Evolutionary conservation across 768 basidiomycete species (phyloP), one percentile per base, ranked within the genome.

Genomic region (Pilatotrama ljubarskyi): DNA sequence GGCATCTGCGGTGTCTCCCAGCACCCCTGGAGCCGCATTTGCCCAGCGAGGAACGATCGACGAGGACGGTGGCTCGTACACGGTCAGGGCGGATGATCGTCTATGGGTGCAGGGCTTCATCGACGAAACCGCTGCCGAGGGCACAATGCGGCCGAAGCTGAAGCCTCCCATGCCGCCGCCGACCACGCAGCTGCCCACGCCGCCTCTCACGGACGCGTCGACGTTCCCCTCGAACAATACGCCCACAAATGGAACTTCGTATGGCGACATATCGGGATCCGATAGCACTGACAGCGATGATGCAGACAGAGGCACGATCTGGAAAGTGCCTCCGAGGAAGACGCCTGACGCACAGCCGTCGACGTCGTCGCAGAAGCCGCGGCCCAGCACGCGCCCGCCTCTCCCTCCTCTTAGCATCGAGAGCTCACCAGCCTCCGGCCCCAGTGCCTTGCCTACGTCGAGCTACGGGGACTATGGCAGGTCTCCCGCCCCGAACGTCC

Each of bases 241-340:
- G 15, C 32, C 58, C 17, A 59, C 65, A 13, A 50, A 55, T 24
- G 63, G 63, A 17, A 55, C 55, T 37, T 48, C 63, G 24, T 64
- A 68, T 24, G 70, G 81, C 11, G 46, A 37, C 5, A 32, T 36
- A 6, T 80, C 81, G 43, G 84, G 82, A 18, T 82, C 80, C 9
- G 84, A 84, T 51, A 78, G 46, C 47, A 57, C 77, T 25, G 76
- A 80, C 29, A 32, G 29, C 3, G 48, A 48, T 29, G 17, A 20
- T 13, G 50, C 11, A 44, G 75, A 73, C 9, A 68, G 65, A 25
- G 77, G 78, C n/a, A 81, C 78, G 14, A 72, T 80, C 37, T 82
- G 81, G 82, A 74, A 75, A 49, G 77, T 69, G 54, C 72, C 73
- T 24, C 79, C 80, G 0, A 37, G 10, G 57, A 66, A 61, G 60